Percentiles rank a stretch among this genome's conserved stretches.
Evolutionary conservation across 2,329 filamentous ascomycete species (phyloP).

Genomic region (Aspergillus pseudotamarii): DNA sequence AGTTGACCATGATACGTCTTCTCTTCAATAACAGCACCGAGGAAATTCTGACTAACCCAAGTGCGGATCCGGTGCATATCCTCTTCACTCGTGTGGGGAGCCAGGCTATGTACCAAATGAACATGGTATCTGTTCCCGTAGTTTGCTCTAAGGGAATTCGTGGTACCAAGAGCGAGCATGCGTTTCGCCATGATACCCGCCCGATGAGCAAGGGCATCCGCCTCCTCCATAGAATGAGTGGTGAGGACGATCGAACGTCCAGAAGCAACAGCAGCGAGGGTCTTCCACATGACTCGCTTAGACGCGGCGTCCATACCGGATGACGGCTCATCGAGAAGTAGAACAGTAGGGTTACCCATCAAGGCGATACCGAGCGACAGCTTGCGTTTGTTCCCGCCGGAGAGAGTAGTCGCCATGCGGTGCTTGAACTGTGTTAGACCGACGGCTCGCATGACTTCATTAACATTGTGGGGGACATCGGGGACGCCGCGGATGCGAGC

Average conservation of each 20-base stretch:
- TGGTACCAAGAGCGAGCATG: constrained; percentile 83
- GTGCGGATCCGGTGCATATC: constrained; percentile 68
- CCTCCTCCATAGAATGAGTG: constrained; percentile 95
- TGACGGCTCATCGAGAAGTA: constrained; percentile 86
- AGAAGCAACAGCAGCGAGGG: constrained; percentile 70
- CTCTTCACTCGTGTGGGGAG: constrained; percentile 69
- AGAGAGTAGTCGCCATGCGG: constrained; percentile 77
- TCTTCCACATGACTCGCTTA: constrained; percentile 92
- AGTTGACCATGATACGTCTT: constrained; percentile 84
- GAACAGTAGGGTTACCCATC: constrained; percentile 86
- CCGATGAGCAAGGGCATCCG: constrained; percentile 79
- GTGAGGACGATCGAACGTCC: constrained; percentile 85
- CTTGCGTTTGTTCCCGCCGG: constrained; percentile 93
- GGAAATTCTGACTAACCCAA: constrained; percentile 68
- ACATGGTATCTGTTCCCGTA: constrained; percentile 81
- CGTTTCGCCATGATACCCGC: constrained; percentile 83
- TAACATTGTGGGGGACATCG: constrained; percentile 75
- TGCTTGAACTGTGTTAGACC: constrained; percentile 71
- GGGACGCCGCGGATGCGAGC: constrained; percentile 78
- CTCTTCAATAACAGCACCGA: constrained; percentile 68
- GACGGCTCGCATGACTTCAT: constrained; percentile 76
- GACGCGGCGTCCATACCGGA: constrained; percentile 88
- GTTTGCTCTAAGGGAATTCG: constrained; percentile 69
- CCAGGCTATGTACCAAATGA: constrained; percentile 74
- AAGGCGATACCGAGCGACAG: constrained; percentile 84